Evolutionary conservation across 108 stramenopile species (phyloP).

Genomic region (Fistulifera solaris): DNA sequence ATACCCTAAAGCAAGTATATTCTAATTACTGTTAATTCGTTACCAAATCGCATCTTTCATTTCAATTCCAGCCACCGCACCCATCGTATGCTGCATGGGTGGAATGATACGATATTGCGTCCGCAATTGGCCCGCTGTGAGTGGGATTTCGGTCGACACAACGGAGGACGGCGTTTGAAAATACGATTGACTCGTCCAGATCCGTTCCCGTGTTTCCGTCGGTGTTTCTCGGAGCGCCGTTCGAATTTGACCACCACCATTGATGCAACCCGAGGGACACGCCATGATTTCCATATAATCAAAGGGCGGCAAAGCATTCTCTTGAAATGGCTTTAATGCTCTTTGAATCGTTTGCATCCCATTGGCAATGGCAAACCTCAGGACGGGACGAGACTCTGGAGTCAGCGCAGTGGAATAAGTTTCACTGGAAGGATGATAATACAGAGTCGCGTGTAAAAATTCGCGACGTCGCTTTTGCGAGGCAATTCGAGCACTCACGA

Average conservation of each 20-base stretch:
- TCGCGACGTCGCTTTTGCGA: slow-evolving; percentile 30
- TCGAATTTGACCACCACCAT: slow-evolving; percentile 90
- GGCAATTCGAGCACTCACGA: slow-evolving; percentile 11
- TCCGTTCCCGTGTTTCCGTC: slow-evolving; percentile 59
- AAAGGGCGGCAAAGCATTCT: slow-evolving; percentile 16
- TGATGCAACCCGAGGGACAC: slow-evolving; percentile 94
- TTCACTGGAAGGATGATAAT: slow-evolving; percentile 34
- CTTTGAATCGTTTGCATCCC: slow-evolving; percentile 96
- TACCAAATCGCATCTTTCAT: slow-evolving; percentile 77
- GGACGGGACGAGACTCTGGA: slow-evolving; percentile 23
- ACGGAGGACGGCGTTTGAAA: slow-evolving; percentile 6
- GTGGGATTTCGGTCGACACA: background rate
- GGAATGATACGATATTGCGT: slow-evolving; percentile 75
- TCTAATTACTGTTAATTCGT: background rate
- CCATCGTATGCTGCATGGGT: slow-evolving; percentile 66
- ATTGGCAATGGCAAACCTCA: slow-evolving; percentile 89
- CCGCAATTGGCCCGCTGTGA: slow-evolving; percentile 19
- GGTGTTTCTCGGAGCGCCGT: slow-evolving; percentile 61
- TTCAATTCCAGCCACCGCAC: slow-evolving; percentile 71
- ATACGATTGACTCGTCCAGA: slow-evolving; percentile 27
- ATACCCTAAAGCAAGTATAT: too few relatives aligned
- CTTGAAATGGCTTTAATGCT: slow-evolving; percentile 44
- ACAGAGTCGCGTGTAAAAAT: slow-evolving; percentile 48
- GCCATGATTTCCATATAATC: slow-evolving; percentile 97
- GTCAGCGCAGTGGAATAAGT: slow-evolving; percentile 21